Base-by-base conservation (phyloP, 192 early-diverging fungal species). In the Backusella circina region DNA sequence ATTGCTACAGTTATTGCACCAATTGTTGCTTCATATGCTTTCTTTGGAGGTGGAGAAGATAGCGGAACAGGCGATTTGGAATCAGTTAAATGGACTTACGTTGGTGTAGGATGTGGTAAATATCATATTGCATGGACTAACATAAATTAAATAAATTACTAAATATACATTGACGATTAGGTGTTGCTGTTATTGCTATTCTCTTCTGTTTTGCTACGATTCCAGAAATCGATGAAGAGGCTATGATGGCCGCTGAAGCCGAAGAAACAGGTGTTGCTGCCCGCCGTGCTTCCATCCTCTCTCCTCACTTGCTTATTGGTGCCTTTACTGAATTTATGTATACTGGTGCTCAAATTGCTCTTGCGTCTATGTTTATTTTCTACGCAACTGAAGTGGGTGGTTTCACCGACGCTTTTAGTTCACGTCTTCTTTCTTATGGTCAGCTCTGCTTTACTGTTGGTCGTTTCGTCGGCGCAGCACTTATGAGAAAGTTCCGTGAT, bases 221-320 rank as follows among this genome's bases (percentile, higher is more conserved):
- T 23, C 79, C 79, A 16, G 85, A 84, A 30, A 65, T 88, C n/a
- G 81, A 86, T 72, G 65, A 81, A 32, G 81, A 82, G 3, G 81
- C 77, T 10, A 67, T 86, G 47, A 78, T 80, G 33, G 80, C 80
- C 3, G 68, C 75, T 1, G 80, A 86, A 71, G 71, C 76, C 1
- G 73, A 36, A 4, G 68, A 79, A 71, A 51, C 23, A 2, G 73
- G 72, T 47, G 41, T 15, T n/a, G 68, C 50, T 51, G 68, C 37
- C 12, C 73, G 72, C 16, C 73, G 77, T 65, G 77, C 77, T 37
- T 79, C 77, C 1, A 35, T 79, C 32, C 26, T 26, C 31, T 80
- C 79, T 23, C 79, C 79, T 21, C 79, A 80, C 38, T 68, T 75
- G 30, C 47, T 71, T 18, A 36, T 80, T n/a, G 80, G 80, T 33